Base-by-base conservation (phyloP, 768 basidiomycete species). In the Tulasnella sp. region DNA sequence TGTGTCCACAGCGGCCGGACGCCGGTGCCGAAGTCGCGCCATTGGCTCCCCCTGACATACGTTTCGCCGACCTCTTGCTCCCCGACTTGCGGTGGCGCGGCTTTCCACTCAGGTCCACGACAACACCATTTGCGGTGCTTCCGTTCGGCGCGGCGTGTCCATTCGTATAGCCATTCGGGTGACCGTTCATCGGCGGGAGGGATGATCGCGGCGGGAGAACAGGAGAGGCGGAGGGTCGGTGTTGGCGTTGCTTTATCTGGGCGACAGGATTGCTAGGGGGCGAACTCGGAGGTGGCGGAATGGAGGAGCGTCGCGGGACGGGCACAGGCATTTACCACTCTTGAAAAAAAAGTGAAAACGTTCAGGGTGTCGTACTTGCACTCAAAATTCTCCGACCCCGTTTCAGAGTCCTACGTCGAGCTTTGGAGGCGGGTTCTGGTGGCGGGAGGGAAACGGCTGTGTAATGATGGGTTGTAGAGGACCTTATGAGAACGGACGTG, bases 141-240 rank as follows among this genome's bases (percentile, higher is more conserved):
- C 54, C 35, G 21, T 39, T 11, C 17, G 36, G 36, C n/a, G n/a
- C n/a, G n/a, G 45, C 29, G 17, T 54, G 59, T 7, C 58, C 58
- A 42, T 45, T 58, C 40, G 49, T 32, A 34, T 59, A 39, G 19
- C 61, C 34, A 51, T 45, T 25, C 51, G 58, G 21, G 46, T 59
- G 15, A 42, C 58, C 15, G 53, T 25, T 15, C 36, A 34, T 25
- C 17, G 29, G 14, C n/a, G 34, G 51, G 27, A 34, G 54, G 8
- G 54, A 36, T 1, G 55, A 46, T 25, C 43, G 29, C 8, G 41
- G 55, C 11, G 42, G 2, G 34, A 46, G 57, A 29, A 27, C 37
- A 29, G 17, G 23, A 2, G 46, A 49, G 21, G 46, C 35, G n/a
- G n/a, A n/a, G n/a, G n/a, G n/a, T 48, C 46, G 12, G 48, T 58